phyloP scores from a whole-genome alignment of 139 green algal species.

The Auxenochlorella pyrenoidosa region DNA sequence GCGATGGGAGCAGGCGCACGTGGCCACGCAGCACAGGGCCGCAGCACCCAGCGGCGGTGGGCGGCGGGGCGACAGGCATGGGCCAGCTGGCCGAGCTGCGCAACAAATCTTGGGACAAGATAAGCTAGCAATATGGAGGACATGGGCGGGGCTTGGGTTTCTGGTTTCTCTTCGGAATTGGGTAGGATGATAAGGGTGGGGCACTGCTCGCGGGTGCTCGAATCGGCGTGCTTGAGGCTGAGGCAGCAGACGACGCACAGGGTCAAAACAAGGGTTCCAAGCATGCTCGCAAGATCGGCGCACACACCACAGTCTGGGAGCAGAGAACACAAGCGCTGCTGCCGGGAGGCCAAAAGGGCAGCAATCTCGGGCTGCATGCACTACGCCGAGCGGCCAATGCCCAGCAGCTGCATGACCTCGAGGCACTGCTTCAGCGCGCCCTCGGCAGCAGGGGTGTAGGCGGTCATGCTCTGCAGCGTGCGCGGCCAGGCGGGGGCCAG shows the following conservation, averaged over 20 bases:
- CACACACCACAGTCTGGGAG: not conserved
- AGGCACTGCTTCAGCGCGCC: conserved; percentile 25
- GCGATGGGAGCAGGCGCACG: not conserved
- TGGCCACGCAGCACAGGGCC: not conserved
- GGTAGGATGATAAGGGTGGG: not conserved
- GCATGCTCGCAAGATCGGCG: not conserved
- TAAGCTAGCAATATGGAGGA: not conserved
- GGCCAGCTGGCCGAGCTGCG: not conserved
- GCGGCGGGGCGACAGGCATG: not conserved
- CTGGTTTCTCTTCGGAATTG: not conserved
- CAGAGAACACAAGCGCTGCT: not conserved
- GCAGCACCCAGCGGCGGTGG: not conserved
- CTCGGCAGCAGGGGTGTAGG: not conserved
- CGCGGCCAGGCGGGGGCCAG: conserved; percentile 41
- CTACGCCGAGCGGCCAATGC: not conserved
- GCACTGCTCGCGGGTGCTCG: not conserved
- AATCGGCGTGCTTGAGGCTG: not conserved
- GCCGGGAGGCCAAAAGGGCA: not conserved
- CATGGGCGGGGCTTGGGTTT: not conserved
- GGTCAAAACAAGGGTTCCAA: not conserved
- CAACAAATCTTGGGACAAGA: not conserved
- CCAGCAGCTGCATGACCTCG: conserved; percentile 33
- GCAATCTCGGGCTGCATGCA: too few species aligned
- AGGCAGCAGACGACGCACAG: not conserved
- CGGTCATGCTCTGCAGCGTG: conserved; percentile 40